Percentiles rank a stretch among this genome's conserved stretches.
Conservation (phyloP, 495 filamentous ascomycete genomes). For the Penicillium maclennaniae region DNA sequence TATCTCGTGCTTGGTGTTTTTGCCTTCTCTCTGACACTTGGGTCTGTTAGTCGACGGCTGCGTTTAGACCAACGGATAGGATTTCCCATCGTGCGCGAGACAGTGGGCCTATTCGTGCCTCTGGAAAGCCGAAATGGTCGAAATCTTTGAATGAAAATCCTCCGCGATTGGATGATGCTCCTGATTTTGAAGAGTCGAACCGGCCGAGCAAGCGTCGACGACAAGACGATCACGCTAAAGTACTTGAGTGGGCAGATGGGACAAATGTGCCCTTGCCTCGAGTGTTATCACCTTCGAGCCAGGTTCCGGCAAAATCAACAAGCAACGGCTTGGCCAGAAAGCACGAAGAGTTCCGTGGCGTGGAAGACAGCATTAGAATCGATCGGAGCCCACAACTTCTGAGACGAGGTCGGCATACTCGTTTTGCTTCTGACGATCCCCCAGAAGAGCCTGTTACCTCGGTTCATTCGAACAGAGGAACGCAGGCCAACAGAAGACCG, state of each 20-base stretch:
- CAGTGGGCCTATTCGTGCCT: conserved; percentile 39
- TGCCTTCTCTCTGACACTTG: conserved; percentile 3
- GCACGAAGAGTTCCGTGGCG: conserved; percentile 19
- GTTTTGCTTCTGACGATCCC: conserved; percentile 7
- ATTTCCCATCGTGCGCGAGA: conserved; percentile 29
- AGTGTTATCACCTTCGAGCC: conserved; percentile 10
- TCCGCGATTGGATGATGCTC: conserved; percentile 6
- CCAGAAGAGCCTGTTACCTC: conserved; percentile 25
- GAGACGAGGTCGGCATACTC: background rate
- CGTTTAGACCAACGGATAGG: conserved; percentile 28
- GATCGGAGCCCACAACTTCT: background rate
- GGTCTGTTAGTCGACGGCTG: conserved; percentile 5
- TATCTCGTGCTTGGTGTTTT: background rate
- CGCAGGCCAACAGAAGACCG: background rate
- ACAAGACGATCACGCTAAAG: conserved; percentile 11
- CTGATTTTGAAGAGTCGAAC: conserved; percentile 16
- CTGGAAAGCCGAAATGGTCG: conserved; percentile 14
- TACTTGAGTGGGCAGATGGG: conserved; percentile 12
- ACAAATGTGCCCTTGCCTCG: background rate
- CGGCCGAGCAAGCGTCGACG: conserved; percentile 34
- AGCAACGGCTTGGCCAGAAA: background rate
- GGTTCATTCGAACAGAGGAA: background rate
- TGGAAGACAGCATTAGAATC: conserved; percentile 17
- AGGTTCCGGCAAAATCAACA: conserved; percentile 13
- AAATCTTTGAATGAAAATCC: background rate